Base-by-base conservation (phyloP, 345 rosid genomes). In the Euphorbia lathyris region DNA sequence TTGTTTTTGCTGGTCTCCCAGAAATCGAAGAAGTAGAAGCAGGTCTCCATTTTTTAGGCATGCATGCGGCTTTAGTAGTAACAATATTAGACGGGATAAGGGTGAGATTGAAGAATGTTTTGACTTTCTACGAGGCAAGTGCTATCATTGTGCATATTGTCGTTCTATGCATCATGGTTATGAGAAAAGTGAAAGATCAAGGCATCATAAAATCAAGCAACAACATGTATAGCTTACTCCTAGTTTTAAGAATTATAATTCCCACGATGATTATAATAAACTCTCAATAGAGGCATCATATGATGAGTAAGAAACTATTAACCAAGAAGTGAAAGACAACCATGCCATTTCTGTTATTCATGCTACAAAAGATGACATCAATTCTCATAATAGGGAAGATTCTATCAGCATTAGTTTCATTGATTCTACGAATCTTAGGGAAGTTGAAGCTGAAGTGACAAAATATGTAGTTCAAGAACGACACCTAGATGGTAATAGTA, bases 111-210 rank as follows among this genome's bases (percentile, higher is more conserved):
- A 64, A 34, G 76, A 68, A 19, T 88, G 93, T 77, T 86, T 88
- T 73, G 82, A 88, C 77, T 88, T 81, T 74, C 76, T 68, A 59
- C 82, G 87, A 20, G 87, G 93, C 63, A 83, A 72, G 81, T 88
- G 93, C 77, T 69, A 78, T 26, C 90, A 88, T 9, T 88, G 88
- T 69, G 78, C 83, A 29, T 79, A 83, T 23, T 88, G 90, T 72
- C 88, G 90, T 29, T 88, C 72, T 70, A 17, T 50, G 71, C 93
- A 88, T 72, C 83, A 83, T 76, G 83, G 75, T 73, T 51, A 59
- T 66, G 81, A 74, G 11, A 82, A 57, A 66, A 60, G 22, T 45
- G 83, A 80, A 19, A 79, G 75, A 69, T 73, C 83, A 50, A 82
- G 76, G 71, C 63, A 22, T 65, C 75, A 72, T n/a, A 74, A 74